Percentiles rank a stretch among this genome's conserved stretches.
phyloP scores from a whole-genome alignment of 192 early-diverging fungal species.

The Dissophora ornata region DNA sequence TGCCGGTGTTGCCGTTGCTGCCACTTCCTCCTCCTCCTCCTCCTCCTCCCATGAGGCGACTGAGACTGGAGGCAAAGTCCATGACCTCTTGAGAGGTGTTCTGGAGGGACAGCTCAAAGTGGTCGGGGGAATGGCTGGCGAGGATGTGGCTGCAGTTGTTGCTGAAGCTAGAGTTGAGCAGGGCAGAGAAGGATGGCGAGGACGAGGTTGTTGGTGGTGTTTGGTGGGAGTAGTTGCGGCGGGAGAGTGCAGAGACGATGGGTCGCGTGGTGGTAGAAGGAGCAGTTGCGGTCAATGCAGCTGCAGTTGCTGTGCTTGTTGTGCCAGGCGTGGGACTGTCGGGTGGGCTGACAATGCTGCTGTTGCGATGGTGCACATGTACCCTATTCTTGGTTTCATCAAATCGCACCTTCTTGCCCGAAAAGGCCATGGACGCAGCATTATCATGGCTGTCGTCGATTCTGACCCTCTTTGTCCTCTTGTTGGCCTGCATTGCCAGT shows the following conservation, averaged over 20 bases:
- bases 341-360: conserved; percentile 14
- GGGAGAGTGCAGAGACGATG: background rate
- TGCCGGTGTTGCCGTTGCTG: background rate
- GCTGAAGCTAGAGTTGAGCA: background rate
- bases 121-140: conserved; percentile 4
- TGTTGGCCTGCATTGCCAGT: conserved; percentile 23
- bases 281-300: too few relatives aligned
- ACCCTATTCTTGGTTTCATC: conserved; percentile 27
- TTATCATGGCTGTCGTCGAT: background rate
- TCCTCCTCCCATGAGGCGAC: conserved; percentile 29
- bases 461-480: conserved; percentile 26
- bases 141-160: background rate
- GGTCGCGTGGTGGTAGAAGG: background rate
- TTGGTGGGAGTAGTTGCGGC: background rate
- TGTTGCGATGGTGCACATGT: conserved; percentile 7
- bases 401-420: conserved; percentile 30
- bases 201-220: background rate
- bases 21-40: too few relatives aligned
- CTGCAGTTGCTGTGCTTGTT: too few relatives aligned
- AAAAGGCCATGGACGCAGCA: background rate
- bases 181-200: background rate
- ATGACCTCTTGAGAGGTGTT: conserved; percentile 34
- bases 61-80: conserved; percentile 28
- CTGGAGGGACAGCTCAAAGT: conserved; percentile 17
- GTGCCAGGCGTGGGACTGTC: too few relatives aligned